These are phyloP conservation scores for Paramecium biaurelia DNA, from an alignment of 73 alveolate genomes.

Conservation along the genomic window DNA sequence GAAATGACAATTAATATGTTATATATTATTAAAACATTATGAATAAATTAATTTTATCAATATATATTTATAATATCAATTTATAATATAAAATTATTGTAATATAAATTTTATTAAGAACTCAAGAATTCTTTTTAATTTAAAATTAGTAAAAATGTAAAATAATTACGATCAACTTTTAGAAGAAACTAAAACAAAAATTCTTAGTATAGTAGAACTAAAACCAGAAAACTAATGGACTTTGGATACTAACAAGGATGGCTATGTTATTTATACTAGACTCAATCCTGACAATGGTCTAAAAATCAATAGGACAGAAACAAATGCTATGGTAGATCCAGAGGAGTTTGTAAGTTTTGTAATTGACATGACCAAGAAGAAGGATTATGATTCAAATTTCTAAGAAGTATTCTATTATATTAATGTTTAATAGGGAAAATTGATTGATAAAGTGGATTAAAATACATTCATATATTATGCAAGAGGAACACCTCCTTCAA, in stretches of 20 bases:
- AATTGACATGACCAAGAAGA: neutral
- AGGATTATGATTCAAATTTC: neutral
- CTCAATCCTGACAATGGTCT: slow-evolving; percentile 37
- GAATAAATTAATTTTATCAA: neutral
- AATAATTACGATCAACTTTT: neutral
- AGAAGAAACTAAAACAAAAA: neutral
- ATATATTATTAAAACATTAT: neutral
- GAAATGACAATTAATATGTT: neutral
- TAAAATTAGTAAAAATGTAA: neutral
- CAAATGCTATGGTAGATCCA: neutral
- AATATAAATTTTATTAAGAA: neutral
- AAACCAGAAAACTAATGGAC: slow-evolving; percentile 13
- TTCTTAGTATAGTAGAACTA: neutral
- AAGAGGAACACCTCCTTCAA: slow-evolving; percentile 33
- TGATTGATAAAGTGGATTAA: neutral
- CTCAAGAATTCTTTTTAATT: neutral
- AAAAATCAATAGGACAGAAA: neutral
- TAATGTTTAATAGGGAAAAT: neutral
- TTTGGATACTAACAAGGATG: slow-evolving; percentile 3
- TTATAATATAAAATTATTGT: too few relatives aligned
- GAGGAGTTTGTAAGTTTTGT: neutral
- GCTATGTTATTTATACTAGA: neutral
- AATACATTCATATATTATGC: neutral
- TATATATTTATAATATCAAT: too few relatives aligned
- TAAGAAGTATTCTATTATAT: neutral